These are phyloP conservation scores for Rhodotorula sp. DNA, from an alignment of 1,284 basidiomycete genomes.

Conservation along the genomic window DNA sequence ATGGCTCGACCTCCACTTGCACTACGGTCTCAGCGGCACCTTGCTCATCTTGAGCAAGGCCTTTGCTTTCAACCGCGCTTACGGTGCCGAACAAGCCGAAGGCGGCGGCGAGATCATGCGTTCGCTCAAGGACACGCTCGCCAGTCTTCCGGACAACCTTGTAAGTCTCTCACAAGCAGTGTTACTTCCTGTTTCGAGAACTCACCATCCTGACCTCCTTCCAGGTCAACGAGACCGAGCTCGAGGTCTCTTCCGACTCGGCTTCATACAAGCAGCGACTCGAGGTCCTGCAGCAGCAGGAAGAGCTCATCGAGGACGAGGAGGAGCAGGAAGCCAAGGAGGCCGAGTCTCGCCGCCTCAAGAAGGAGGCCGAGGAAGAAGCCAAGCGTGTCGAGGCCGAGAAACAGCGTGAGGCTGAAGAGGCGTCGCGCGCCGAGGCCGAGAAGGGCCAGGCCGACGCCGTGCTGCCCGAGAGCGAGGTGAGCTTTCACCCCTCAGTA, in stretches of 20 bases:
- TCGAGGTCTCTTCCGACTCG: constrained; percentile 88
- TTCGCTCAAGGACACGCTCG: constrained; percentile 84
- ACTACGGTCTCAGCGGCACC: constrained; percentile 82
- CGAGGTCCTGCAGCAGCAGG: constrained; percentile 95
- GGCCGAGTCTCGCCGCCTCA: constrained; percentile 84
- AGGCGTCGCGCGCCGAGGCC: constrained; percentile 44
- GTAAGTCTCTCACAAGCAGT: constrained; percentile 54
- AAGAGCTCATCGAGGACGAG: constrained; percentile 98
- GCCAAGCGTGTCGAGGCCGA: constrained; percentile 70
- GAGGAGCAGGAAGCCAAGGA: constrained; percentile 77
- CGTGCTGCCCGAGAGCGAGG: constrained; percentile 39
- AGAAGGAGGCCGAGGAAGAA: constrained; percentile 69
- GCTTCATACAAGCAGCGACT: constrained; percentile 97
- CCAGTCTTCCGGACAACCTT: constrained; percentile 90
- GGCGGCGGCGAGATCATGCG: constrained; percentile 54
- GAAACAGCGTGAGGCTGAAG: constrained; percentile 56
- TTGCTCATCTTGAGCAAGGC: constrained; percentile 88
- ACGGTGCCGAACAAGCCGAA: constrained; percentile 41
- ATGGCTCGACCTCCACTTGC: constrained; percentile 92
- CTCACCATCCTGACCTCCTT: neutral
- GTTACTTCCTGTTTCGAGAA: neutral
- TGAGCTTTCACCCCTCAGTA: neutral
- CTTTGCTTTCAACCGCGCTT: constrained; percentile 80
- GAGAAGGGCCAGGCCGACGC: constrained; percentile 48
- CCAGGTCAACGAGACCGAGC: constrained; percentile 91